A percentile compares a stretch with the other conserved stretches of the same genome.
Evolutionary conservation across 306 rosid genomes (phyloP).

Genomic region (Ziziphus jujuba): DNA sequence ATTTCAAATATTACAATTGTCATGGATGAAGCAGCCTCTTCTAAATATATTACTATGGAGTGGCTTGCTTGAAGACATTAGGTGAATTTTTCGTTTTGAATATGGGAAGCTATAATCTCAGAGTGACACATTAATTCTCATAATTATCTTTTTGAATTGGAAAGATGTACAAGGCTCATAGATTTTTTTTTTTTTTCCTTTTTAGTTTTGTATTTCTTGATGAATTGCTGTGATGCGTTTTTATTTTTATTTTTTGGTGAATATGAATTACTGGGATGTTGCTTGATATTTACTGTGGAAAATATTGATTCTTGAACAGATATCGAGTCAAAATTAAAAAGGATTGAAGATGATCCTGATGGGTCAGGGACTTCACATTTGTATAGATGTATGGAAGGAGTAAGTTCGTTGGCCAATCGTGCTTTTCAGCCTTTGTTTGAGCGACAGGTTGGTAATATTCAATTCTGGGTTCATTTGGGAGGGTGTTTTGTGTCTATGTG

Average conservation of each 20-base stretch:
- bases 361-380: slow-evolving; percentile 96
- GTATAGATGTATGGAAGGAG: slow-evolving; percentile 78
- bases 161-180: not conserved
- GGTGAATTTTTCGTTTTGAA: too few relatives aligned
- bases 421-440: slow-evolving; percentile 93
- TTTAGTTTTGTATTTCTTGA: not conserved
- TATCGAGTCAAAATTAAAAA: slow-evolving; percentile 88
- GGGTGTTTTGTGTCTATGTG: slow-evolving; percentile 16
- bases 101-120: too few relatives aligned
- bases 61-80: too few relatives aligned
- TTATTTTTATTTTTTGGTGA: not conserved
- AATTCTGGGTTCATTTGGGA: slow-evolving; percentile 22
- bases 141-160: too few relatives aligned
- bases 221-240: not conserved
- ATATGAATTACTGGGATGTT: slow-evolving; percentile 1
- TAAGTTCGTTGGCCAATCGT: slow-evolving; percentile 81
- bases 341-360: slow-evolving; percentile 98
- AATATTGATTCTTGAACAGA: slow-evolving; percentile 44
- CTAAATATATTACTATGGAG: too few relatives aligned
- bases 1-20: too few relatives aligned
- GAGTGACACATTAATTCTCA: too few relatives aligned
- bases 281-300: slow-evolving; percentile 29
- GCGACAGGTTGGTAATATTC: slow-evolving; percentile 75
- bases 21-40: too few relatives aligned
- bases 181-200: not conserved